Evolutionary conservation across 2,329 filamentous ascomycete genomes (phyloP), one percentile per base, ranked within the genome.

Genomic region (Pseudogymnoascus pannorum): DNA sequence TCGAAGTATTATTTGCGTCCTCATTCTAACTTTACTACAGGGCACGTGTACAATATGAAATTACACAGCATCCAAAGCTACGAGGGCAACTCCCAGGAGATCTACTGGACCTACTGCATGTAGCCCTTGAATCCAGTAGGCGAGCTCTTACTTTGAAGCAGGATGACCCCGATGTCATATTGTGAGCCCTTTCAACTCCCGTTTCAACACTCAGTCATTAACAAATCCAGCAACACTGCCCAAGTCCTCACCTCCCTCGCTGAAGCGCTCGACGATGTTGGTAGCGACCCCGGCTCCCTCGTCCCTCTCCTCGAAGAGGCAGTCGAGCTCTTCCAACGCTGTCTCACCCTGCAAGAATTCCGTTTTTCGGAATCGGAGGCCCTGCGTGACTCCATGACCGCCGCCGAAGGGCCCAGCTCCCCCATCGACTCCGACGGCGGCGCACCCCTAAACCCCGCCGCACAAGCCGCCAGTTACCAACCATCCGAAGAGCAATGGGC

Each of bases 211-310:
- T 9, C 35, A 2, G 33, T 5, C 8, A 42, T 60, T 64, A 51
- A 69, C 59, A 44, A 48, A 20, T 24, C 58, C 48, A 74, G 73
- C 76, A 91, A 91, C 69, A 86, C 84, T 5, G 85, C 83, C 1
- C 87, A 90, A 72, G 84, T 89, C 3, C 75, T 90, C 36, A 87
- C 83, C 0, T 84, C 81, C 64, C 75, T 90, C 36, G 86, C 84
- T 1, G 87, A 91, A 74, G 76, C 76, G 2, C 70, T 83, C 6
- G 81, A 85, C 58, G 77, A 78, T n/a, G 78, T 78, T 42, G 77
- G 79, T 5, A 70, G 72, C 1, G 72, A 71, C 2, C 75, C 78
- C 20, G 70, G 70, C 42, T 69, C 73, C 20, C 73, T 67, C 11
- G 66, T 70, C 60, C 73, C 71, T 16, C 74, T 82, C 8, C 73